phyloP scores from a whole-genome alignment of 305 asterid species.

The Fraxinus velutina region DNA sequence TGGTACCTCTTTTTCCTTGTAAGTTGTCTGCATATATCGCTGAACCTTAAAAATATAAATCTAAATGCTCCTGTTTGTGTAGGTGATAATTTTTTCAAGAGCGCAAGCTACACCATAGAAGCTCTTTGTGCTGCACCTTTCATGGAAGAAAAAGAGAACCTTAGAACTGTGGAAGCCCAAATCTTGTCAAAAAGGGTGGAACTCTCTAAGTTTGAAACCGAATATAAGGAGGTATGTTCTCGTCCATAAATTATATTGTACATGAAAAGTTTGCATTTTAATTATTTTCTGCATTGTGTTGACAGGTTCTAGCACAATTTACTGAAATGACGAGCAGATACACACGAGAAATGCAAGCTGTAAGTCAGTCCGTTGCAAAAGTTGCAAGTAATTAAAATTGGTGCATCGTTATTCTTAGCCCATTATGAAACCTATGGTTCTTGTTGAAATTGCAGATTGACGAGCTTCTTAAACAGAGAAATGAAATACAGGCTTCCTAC shows the following conservation, averaged over 20 bases:
- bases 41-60: slow-evolving; percentile 9
- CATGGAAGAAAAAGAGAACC: slow-evolving; percentile 75
- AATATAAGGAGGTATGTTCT: slow-evolving; percentile 75
- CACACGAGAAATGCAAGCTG: slow-evolving; percentile 87
- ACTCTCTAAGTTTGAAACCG: slow-evolving; percentile 86
- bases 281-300: slow-evolving; percentile 21
- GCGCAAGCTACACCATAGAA: slow-evolving; percentile 80
- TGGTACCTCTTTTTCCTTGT: slow-evolving; percentile 46
- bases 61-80: slow-evolving; percentile 26
- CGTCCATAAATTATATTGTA: neutral
- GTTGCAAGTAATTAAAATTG: neutral
- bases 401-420: neutral
- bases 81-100: slow-evolving; percentile 96
- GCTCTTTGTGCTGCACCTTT: slow-evolving; percentile 65
- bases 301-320: slow-evolving; percentile 87
- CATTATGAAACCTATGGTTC: slow-evolving; percentile 1
- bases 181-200: slow-evolving; percentile 85
- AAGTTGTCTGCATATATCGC: slow-evolving; percentile 12
- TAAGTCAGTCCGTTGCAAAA: slow-evolving; percentile 36
- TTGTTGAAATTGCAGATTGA: slow-evolving; percentile 53
- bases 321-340: slow-evolving; percentile 94
- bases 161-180: slow-evolving; percentile 74
- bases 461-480: slow-evolving; percentile 83
- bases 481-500: slow-evolving; percentile 74
- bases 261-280: neutral